Evolutionary conservation across 1,284 basidiomycete species (phyloP), one percentile per base, ranked within the genome.

Genomic region (Leccinum ponderosum): DNA sequence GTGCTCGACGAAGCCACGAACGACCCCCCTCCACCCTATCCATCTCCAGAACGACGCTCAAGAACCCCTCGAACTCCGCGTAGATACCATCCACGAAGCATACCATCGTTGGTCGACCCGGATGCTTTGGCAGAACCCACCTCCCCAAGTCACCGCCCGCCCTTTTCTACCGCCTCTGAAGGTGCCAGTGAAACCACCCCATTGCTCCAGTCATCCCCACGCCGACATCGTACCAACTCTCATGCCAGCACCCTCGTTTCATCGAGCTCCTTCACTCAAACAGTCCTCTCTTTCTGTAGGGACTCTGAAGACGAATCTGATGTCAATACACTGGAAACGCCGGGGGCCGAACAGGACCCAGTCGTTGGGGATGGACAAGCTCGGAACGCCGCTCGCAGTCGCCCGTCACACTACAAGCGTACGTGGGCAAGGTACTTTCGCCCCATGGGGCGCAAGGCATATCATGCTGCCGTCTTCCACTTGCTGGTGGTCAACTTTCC

Each of bases 401-500:
- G 65, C 27, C 64, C 64, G 61, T 64, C 74, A 3, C 72, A 75
- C 61, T 76, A 72, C 44, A 65, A 56, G 35, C 70, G 66, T 54
- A 68, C 73, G 6, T 85, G 81, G 81, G 74, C 71, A 50, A 74
- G 77, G 60, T 92, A 92, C 69, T 91, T 89, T 71, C 76, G 82
- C 27, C 89, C 90, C 4, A 62, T 92, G 65, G 62, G 66, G 22
- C 76, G 76, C 58, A 76, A 68, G 62, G 78, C 80, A 27, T 91
- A 91, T 68, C 89, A 87, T 66, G 73, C 78, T 33, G 77, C 89
- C 0, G 74, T 90, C 17, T 80, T 89, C 54, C 91, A 93, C 69
- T 78, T 93, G 15, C 68, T 85, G 56, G 75, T 89, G 20, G 56
- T 93, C 64, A 93, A 93, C 73, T 90, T 93, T 67, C 89, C 89